Evolutionary conservation across 305 asterid genomes (phyloP), one percentile per base, ranked within the genome.

Genomic region (Withania somnifera): DNA sequence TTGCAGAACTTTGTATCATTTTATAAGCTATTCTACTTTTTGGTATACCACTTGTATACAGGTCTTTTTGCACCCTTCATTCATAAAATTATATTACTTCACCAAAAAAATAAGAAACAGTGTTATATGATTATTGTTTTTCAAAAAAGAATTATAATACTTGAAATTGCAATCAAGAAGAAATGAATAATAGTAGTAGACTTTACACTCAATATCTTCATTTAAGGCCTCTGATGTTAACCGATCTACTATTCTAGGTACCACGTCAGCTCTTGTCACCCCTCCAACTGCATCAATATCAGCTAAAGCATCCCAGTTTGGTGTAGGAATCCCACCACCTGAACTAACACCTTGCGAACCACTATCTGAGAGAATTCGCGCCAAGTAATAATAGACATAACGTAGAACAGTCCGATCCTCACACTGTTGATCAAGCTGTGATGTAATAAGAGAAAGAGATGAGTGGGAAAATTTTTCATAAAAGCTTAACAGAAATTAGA

Each of bases 281-380:
- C 99, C 99, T 85, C 98, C 99, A 88, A 78, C 89, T 50, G 97
- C 97, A 86, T 94, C 99, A 79, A 96, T 93, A 84, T 94, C 99
- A 60, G 99, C 99, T 91, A 96, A 92, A 84, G 98, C 98, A 91
- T 96, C 99, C 99, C 99, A 96, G 88, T 96, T 96, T 75, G 98
- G 99, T 57, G 99, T 96, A 81, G 99, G 99, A 84, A 96, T 96
- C 85, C 99, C 99, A 81, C 99, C 99, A 81, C 98, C 98, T 19
- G 98, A 90, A 90, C 91, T 93, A 84, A 94, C 82, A 86, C 99
- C 99, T 89, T 93, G 99, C 3, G 98, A 89, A 77, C 98, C 97
- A 86, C 98, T 90, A 86, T 96, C 99, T 30, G 98, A 92, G 52
- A 96, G 91, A 81, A 96, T 96, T 84, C 99, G 92, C 34, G 99